Evolutionary conservation across 176 grass and related monocot genomes (phyloP), one percentile per base, ranked within the genome.

Genomic region (Miscanthus lutarioriparius): DNA sequence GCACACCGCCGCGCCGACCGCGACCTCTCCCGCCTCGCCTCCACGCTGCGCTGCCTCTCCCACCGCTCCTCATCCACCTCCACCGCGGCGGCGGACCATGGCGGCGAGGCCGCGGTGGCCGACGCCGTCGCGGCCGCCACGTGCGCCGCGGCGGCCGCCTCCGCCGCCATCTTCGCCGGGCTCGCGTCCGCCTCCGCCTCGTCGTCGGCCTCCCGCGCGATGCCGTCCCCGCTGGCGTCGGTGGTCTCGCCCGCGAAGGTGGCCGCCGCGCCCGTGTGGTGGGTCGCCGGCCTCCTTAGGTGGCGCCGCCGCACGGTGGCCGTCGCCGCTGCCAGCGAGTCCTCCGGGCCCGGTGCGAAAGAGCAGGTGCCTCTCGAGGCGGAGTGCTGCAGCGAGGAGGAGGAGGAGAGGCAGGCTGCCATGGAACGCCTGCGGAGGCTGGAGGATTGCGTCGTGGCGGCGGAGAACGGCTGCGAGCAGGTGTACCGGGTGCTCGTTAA

Each of bases 401-500:
- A 94, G 53, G 83, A 86, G 14, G 87, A 95, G 54, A 87, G 87
- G 58, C 83, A 64, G 74, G 72, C 79, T 1, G 93, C 80, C 23
- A 82, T 92, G 87, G 87, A 87, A 4, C 88, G 79, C 38, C 80
- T 95, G 37, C 47, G 76, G 26, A 41, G 53, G 30, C 63, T 92
- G 25, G 87, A 92, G 82, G 83, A 79, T 10, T 90, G 85, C 90
- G 80, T 95, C 26, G 53, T 74, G 64, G 86, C 82, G 7, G 85
- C 90, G 2, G 93, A 92, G 82, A 62, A 80, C 44, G 90, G 93
- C 30, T 88, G 85, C 88, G 82, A 91, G 43, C 72, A 74, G 78
- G 90, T 90, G 58, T 95, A 92, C 87, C 76, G 90, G 56, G 79
- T 88, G 67, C 90, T 95, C 19, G 82, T 95, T 4, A 88, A 88